These are phyloP conservation scores for Amylostereum areolatum DNA, from an alignment of 1,284 basidiomycete genomes.

Conservation along the genomic window DNA sequence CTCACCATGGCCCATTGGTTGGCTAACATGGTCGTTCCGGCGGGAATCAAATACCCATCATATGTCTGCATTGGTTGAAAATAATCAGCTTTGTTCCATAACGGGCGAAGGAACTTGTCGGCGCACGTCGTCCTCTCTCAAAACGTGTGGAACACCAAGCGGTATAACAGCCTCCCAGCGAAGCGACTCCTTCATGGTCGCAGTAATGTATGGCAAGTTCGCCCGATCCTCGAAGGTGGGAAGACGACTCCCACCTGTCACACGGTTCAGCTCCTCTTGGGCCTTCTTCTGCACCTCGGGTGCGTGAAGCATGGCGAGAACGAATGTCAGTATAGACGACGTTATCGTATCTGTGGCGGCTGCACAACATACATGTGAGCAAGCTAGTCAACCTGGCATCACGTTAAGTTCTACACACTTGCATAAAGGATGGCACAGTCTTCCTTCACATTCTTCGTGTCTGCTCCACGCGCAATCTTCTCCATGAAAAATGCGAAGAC, in stretches of 20 bases:
- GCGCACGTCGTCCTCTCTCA: conserved; percentile 12
- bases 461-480: neutral
- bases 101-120: neutral
- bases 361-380: neutral
- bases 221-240: conserved; percentile 24
- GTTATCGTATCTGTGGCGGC: neutral
- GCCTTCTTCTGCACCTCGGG: conserved; percentile 21
- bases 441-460: no score
- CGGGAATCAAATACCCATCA: conserved; percentile 11
- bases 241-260: conserved; percentile 19
- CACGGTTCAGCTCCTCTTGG: conserved; percentile 21
- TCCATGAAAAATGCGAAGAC: neutral
- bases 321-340: conserved; percentile 5
- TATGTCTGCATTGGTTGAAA: conserved; percentile 3
- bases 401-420: no score
- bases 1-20: conserved; percentile 11
- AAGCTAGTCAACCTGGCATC: conserved; percentile 27
- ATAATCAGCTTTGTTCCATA: neutral
- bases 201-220: conserved; percentile 20
- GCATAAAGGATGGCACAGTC: no score
- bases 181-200: conserved; percentile 21
- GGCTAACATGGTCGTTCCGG: conserved; percentile 3
- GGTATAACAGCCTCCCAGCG: conserved; percentile 18
- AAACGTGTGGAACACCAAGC: conserved; percentile 12
- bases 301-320: conserved; percentile 20